Base-by-base conservation (phyloP, 192 early-diverging fungal species). In the Polychytrium aggregatum region DNA sequence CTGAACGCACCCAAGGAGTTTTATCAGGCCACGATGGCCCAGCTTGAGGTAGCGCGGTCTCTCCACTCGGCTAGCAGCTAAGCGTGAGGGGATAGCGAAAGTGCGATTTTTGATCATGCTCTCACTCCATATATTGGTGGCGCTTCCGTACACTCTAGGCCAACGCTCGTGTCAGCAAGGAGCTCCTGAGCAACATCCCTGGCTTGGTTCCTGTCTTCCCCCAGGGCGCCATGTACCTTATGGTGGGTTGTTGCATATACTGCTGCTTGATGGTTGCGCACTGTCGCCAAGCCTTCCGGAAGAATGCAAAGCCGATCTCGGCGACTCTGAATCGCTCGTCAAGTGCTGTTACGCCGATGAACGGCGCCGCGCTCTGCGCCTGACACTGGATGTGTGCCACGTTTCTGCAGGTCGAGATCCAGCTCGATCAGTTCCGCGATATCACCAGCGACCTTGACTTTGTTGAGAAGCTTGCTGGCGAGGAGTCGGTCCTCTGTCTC, bases 191-290 rank as follows among this genome's bases (percentile, higher is more conserved):
- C 36, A 74, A 73, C 41, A 74, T 85, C 5, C 79, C 76, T 20
- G 87, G 90, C 1, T 60, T 92, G 26, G 62, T 71, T 11, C 81
- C 83, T 41, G 80, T 92, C 36, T 60, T 82, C 13, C 87, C 90
- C 24, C 86, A 90, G 72, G 90, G 90, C 36, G 87, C 87, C 41
- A 92, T 92, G 90, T 92, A 88, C 62, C 68, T 88, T 59, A 92
- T 92, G 90, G 76, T 60, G 43, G 25, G 17, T 27, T 46, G 10
- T 17, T 13, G 37, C 9, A 24, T 52, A n/a, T n/a, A n/a, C n/a
- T n/a, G n/a, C n/a, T n/a, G n/a, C n/a, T n/a, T n/a, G n/a, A n/a
- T n/a, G n/a, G n/a, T n/a, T n/a, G n/a, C n/a, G n/a, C n/a, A n/a
- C n/a, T n/a, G n/a, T n/a, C n/a, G n/a, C n/a, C n/a, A n/a, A n/a